These are phyloP conservation scores for Thermothelomyces thermophilus DNA, from an alignment of 2,329 filamentous ascomycete species.

Conservation along the genomic window DNA sequence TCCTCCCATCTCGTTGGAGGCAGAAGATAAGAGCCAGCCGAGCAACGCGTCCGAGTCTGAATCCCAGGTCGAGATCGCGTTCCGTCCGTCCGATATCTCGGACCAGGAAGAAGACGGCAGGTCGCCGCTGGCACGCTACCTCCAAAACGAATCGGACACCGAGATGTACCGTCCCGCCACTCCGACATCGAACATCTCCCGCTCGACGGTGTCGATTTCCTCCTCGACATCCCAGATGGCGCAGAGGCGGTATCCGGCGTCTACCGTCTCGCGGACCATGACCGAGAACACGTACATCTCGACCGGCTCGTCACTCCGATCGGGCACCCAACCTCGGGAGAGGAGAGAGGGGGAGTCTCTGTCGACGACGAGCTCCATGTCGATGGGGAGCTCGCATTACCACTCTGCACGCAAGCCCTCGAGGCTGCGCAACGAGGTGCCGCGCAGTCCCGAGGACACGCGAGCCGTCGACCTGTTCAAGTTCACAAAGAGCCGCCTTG, in stretches of 20 bases:
- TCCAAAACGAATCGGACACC: conserved; percentile 55
- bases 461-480: conserved; percentile 77
- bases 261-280: conserved; percentile 46
- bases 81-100: conserved; percentile 52
- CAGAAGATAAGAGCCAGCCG: conserved; percentile 50
- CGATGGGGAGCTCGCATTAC: conserved; percentile 42
- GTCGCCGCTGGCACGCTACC: conserved; percentile 68
- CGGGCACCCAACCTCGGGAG: conserved; percentile 27
- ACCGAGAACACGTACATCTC: conserved; percentile 65
- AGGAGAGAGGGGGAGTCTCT: conserved; percentile 44
- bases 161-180: conserved; percentile 61
- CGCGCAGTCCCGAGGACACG: conserved; percentile 69
- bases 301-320: conserved; percentile 51
- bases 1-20: conserved; percentile 73
- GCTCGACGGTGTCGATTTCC: conserved; percentile 49
- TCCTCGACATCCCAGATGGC: conserved; percentile 49
- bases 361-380: conserved; percentile 47
- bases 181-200: conserved; percentile 57
- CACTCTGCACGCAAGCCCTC: conserved; percentile 51
- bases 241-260: conserved; percentile 38
- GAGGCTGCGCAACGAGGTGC: conserved; percentile 70
- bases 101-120: conserved; percentile 72
- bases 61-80: conserved; percentile 45
- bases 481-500: conserved; percentile 71
- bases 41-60: conserved; percentile 50